Conservation (phyloP, 441 rosid species). For the Eruca vesicaria region DNA sequence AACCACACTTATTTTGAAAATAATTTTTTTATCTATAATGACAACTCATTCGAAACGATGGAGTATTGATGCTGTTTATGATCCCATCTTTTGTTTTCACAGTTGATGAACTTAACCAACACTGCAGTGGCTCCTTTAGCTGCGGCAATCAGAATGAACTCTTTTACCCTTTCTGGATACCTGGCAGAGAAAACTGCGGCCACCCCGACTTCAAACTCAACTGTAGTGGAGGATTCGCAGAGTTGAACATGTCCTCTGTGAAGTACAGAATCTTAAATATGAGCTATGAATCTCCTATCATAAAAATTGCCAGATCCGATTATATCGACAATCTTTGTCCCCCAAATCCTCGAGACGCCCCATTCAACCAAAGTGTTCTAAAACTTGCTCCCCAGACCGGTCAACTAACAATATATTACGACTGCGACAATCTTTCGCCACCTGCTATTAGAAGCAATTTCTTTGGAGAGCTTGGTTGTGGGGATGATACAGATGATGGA, state of each 20-base stretch:
- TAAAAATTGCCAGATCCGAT: constrained; percentile 31
- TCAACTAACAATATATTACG: constrained; percentile 29
- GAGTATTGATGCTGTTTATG: too few species aligned
- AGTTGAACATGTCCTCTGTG: constrained; percentile 1
- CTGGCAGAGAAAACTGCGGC: neutral
- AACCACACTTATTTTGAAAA: too few species aligned
- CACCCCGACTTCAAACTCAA: constrained; percentile 10
- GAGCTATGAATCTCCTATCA: neutral
- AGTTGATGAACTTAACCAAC: neutral
- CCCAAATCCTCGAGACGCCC: neutral
- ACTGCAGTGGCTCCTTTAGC: neutral
- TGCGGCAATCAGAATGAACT: neutral
- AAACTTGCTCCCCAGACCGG: neutral
- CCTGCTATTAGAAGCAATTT: too few species aligned
- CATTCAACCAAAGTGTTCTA: neutral
- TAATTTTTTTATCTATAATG: too few species aligned
- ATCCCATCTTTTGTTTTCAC: neutral
- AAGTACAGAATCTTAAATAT: neutral
- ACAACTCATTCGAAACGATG: too few species aligned
- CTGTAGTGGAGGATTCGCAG: neutral
- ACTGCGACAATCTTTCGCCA: neutral
- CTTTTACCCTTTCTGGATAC: constrained; percentile 23
- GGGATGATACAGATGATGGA: too few species aligned
- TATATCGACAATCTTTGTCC: constrained; percentile 20
- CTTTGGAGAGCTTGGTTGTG: too few species aligned